phyloP scores from a whole-genome alignment of 257 asterid species.

The Eucommia ulmoides region DNA sequence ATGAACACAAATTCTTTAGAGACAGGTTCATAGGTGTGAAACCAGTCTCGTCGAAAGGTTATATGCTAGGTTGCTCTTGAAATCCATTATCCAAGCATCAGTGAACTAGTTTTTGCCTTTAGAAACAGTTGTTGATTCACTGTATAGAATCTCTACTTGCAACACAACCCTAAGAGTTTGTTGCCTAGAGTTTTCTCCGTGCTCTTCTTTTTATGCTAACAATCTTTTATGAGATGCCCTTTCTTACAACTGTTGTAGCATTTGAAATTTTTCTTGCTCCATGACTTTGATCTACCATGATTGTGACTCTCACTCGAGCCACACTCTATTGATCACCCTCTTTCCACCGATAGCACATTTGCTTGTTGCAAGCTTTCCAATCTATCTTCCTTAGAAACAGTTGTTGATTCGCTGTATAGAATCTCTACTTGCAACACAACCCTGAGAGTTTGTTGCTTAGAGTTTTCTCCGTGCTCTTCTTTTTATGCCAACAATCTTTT shows the following conservation, averaged over 20 bases:
- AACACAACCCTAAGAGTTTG: not conserved
- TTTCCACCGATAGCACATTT: not conserved
- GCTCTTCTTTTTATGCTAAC: not conserved
- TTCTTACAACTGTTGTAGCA: not conserved
- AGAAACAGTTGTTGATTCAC: not conserved
- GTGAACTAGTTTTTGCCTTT: not conserved
- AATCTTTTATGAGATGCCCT: not conserved
- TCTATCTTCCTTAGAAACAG: not conserved
- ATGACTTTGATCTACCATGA: not conserved
- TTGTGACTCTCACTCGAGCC: not conserved
- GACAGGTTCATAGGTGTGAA: not conserved
- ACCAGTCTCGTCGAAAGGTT: not conserved
- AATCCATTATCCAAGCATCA: not conserved
- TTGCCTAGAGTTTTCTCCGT: not conserved
- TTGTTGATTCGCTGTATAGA: not conserved
- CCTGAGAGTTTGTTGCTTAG: not conserved
- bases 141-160: not conserved
- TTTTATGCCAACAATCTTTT: not conserved
- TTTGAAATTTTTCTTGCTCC: not conserved
- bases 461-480: no score
- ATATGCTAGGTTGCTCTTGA: not conserved
- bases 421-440: not conserved
- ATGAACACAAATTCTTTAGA: not conserved
- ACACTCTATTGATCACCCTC: not conserved
- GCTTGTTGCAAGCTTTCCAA: not conserved